A percentile compares a stretch with the other conserved stretches of the same genome.
These are phyloP conservation scores for Trichocladium antarcticum DNA, from an alignment of 495 filamentous ascomycete genomes.

Conservation along the genomic window DNA sequence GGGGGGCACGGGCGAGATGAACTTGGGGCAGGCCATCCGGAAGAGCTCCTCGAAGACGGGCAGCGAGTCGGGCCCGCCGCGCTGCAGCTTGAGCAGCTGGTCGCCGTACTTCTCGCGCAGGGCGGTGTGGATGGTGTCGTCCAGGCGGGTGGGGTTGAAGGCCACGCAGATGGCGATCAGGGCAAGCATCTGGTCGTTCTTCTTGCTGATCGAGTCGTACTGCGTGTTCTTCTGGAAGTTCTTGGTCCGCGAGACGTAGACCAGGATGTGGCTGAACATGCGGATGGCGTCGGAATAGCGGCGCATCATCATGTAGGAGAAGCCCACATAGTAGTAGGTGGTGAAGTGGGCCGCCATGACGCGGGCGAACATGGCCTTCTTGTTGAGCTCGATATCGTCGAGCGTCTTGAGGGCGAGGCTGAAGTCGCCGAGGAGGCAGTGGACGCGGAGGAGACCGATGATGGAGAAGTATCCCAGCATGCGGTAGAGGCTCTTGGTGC, in stretches of 20 bases:
- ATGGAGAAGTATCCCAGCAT: slow-evolving; percentile 99
- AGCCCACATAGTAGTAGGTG: slow-evolving; percentile 99
- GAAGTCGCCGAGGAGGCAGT: slow-evolving; percentile 95
- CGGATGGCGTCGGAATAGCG: slow-evolving; percentile 97
- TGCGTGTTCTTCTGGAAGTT: slow-evolving; percentile 98
- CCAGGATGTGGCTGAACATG: slow-evolving; percentile 98
- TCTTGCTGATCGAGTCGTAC: slow-evolving; percentile 97
- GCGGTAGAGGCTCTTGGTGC: slow-evolving; percentile 80
- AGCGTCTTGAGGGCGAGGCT: slow-evolving; percentile 96
- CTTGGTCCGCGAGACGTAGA: slow-evolving; percentile 98
- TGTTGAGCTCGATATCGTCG: slow-evolving; percentile 98
- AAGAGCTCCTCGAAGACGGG: slow-evolving; percentile 97
- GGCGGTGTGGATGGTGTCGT: slow-evolving; percentile 97
- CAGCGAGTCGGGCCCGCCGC: slow-evolving; percentile 85
- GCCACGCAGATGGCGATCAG: slow-evolving; percentile 97
- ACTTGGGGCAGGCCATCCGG: slow-evolving; percentile 91
- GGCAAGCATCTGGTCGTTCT: slow-evolving; percentile 99
- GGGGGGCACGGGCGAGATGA: slow-evolving; percentile 93
- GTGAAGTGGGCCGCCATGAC: slow-evolving; percentile 99
- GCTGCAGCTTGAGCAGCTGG: slow-evolving; percentile 88
- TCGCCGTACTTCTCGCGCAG: slow-evolving; percentile 98
- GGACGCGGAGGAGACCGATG: slow-evolving; percentile 89
- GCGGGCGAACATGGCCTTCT: slow-evolving; percentile 99
- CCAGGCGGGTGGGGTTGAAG: slow-evolving; percentile 89
- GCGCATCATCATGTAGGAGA: slow-evolving; percentile 99